Evolutionary conservation across 1,284 basidiomycete species (phyloP), one percentile per base, ranked within the genome.

Genomic region (Melanopsichium pennsylvanicum): DNA sequence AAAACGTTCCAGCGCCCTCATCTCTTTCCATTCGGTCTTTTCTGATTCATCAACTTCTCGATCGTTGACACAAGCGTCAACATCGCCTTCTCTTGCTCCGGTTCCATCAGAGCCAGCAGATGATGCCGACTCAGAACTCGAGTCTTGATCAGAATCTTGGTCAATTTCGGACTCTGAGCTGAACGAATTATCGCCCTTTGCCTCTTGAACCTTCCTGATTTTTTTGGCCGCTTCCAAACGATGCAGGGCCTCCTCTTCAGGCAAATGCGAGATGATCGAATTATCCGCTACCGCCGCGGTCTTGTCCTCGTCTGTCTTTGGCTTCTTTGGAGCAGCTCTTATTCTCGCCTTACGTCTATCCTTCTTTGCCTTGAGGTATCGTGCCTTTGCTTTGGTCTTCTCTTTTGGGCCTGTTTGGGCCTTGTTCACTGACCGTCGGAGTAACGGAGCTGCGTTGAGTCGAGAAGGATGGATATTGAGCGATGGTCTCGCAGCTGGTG

Each of bases 351-450:
- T 80, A 10, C 73, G 60, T 11, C 76, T 50, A 5, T 70, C 61
- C 47, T 80, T 80, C 51, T 80, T 80, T 4, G 72, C 74, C 15
- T 75, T 74, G 19, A 79, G 52, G 38, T 80, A 80, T 23, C 78
- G n/a, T n/a, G n/a, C n/a, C n/a, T n/a, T n/a, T n/a, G n/a, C n/a
- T n/a, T n/a, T n/a, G n/a, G n/a, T n/a, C n/a, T n/a, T n/a, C n/a
- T n/a, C n/a, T n/a, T n/a, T n/a, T n/a, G n/a, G n/a, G n/a, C 44
- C 38, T 73, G 64, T 46, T 80, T 80, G 16, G 78, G 62, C 57
- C 42, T 64, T 69, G 29, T 68, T 70, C 26, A 59, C 55, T n/a
- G 63, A 61, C 26, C 56, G 52, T 2, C 62, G 54, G 11, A 76
- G 50, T 1, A 64, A 40, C 2, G 72, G 74, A 5, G 72, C 70